Evolutionary conservation across 495 filamentous ascomycete species (phyloP).

Genomic region (Xylaria bambusicola): DNA sequence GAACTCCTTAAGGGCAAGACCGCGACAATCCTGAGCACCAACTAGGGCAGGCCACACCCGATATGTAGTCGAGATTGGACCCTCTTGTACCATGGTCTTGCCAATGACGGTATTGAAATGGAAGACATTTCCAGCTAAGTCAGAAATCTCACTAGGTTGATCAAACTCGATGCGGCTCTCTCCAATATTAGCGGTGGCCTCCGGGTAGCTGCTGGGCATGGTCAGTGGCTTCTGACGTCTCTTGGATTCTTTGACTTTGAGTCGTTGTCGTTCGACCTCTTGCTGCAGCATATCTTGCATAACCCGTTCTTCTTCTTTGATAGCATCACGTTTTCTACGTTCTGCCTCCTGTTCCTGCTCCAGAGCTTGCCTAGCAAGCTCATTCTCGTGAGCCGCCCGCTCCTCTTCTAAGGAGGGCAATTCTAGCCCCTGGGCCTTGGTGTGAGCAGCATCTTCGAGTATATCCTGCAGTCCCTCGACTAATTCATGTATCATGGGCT

Average conservation of each 20-base stretch:
- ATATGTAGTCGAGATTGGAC: slow-evolving; percentile 61
- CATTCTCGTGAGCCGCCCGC: slow-evolving; percentile 65
- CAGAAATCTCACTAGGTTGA: slow-evolving; percentile 61
- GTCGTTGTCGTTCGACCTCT: slow-evolving; percentile 66
- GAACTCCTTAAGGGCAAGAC: slow-evolving; percentile 71
- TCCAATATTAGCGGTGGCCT: slow-evolving; percentile 21
- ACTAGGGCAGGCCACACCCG: slow-evolving; percentile 66
- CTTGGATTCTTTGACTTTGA: slow-evolving; percentile 56
- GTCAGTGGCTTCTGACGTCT: slow-evolving; percentile 43
- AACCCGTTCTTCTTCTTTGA: slow-evolving; percentile 72
- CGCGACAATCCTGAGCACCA: slow-evolving; percentile 53
- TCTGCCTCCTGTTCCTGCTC: slow-evolving; percentile 51
- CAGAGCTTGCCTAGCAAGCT: slow-evolving; percentile 50
- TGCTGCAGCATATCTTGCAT: slow-evolving; percentile 76
- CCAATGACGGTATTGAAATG: slow-evolving; percentile 66
- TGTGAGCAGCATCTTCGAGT: slow-evolving; percentile 80
- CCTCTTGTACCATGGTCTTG: slow-evolving; percentile 59
- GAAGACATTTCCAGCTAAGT: slow-evolving; percentile 56
- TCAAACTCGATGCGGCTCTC: slow-evolving; percentile 65
- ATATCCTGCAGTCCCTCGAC: slow-evolving; percentile 81
- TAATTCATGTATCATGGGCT: slow-evolving; percentile 89
- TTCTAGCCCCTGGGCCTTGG: slow-evolving; percentile 67
- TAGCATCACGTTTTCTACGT: slow-evolving; percentile 56
- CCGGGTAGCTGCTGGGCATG: slow-evolving; percentile 18
- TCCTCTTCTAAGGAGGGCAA: slow-evolving; percentile 90